Evolutionary conservation across 805 yeast species (phyloP), one percentile per base, ranked within the genome.

Genomic region (Wickerhamomyces bovis): DNA sequence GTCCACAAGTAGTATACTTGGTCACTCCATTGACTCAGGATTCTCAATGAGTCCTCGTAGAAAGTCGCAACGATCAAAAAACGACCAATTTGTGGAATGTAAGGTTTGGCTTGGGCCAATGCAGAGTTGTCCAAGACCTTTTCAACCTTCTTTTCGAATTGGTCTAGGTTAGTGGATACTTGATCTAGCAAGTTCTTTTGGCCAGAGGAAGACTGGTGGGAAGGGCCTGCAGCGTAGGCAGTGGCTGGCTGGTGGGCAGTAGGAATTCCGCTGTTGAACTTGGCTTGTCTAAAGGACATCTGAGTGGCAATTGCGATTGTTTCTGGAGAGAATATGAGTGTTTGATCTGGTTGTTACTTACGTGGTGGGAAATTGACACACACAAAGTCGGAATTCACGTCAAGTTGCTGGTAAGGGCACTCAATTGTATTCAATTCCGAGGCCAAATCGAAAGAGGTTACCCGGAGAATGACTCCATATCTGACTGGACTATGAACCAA

Each of bases 61-160:
- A 90, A 92, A 0, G 98, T 94, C 42, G 96, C 95, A 46, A 92
- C 96, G 51, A 92, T 90, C 54, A 90, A 78, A 50, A 87, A 80
- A 48, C 98, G 76, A 35, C 97, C 98, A 57, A 92, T 78, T 20
- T 81, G 81, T 9, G 98, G 97, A 42, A 90, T 83, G 58, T 80
- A 83, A 0, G 92, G 92, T 62, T 76, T 82, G 40, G 83, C 61
- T 30, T 50, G 52, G 23, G 44, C 78, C 70, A 54, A 74, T 63
- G 45, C 67, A 57, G 70, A 80, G 66, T 46, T 69, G 63, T 69
- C 83, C 76, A 61, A 80, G 63, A 50, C 64, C 51, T 52, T 77
- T 57, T 85, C 92, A 30, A 80, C 69, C 48, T 70, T 68, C 51
- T 76, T 75, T 31, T 82, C 68, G 46, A 76, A 61, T 16, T 62